Percentiles rank a stretch among this genome's conserved stretches.
Conservation (phyloP, 345 rosid species). For the Laguncularia racemosa region DNA sequence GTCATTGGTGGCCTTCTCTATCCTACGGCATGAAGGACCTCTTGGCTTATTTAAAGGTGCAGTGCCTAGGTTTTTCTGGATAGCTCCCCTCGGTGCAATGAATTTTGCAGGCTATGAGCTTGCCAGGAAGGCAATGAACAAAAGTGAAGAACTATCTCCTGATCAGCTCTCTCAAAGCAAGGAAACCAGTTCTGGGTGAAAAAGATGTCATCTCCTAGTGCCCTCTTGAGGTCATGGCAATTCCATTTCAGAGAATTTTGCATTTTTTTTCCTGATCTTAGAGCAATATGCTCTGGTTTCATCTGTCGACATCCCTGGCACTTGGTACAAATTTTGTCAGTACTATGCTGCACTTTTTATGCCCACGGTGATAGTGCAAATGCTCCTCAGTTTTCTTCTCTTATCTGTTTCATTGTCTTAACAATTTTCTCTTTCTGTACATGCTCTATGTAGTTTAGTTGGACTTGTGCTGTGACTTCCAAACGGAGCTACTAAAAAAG, state of each 20-base stretch:
- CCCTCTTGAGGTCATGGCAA: too few species aligned
- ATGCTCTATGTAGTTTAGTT: too few species aligned
- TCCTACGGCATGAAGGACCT: constrained; percentile 86
- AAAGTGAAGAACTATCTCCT: constrained; percentile 33
- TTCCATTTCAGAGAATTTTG: constrained; percentile 12
- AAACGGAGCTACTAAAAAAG: too few species aligned
- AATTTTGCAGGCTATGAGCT: constrained; percentile 98
- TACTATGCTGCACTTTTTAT: neutral
- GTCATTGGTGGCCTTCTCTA: constrained; percentile 64
- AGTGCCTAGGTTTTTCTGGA: constrained; percentile 93
- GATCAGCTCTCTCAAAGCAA: constrained; percentile 31
- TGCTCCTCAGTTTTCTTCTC: too few species aligned
- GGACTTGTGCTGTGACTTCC: too few species aligned
- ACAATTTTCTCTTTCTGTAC: too few species aligned
- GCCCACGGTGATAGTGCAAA: neutral
- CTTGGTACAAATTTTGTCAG: constrained; percentile 2
- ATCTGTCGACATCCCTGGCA: constrained; percentile 25
- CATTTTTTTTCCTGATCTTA: constrained; percentile 5
- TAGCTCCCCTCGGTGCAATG: constrained; percentile 99
- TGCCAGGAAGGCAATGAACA: constrained; percentile 77
- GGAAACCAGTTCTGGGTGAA: constrained; percentile 22
- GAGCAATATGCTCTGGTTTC: constrained; percentile 10
- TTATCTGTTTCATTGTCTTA: too few species aligned
- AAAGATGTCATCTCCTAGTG: neutral
- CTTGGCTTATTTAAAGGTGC: constrained; percentile 96